These are phyloP conservation scores for Suillus luteus DNA, from an alignment of 768 basidiomycete species.

Conservation along the genomic window DNA sequence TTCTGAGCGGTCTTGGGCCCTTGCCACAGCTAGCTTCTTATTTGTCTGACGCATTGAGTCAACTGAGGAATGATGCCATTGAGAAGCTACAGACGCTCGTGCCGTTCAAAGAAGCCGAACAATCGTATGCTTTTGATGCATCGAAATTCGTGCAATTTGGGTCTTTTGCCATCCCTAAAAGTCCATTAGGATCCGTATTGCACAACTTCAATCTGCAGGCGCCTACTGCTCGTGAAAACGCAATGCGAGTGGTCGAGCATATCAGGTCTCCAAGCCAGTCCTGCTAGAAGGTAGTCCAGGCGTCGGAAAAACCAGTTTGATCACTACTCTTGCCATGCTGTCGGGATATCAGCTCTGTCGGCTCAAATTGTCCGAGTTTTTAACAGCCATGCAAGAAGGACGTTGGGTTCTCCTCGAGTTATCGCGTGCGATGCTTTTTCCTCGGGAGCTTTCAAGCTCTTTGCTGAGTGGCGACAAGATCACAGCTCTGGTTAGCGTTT, in stretches of 20 bases:
- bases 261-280: slow-evolving; percentile 88
- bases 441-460: slow-evolving; percentile 13
- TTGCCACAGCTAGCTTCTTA: slow-evolving; percentile 72
- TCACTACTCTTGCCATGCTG: slow-evolving; percentile 82
- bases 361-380: slow-evolving; percentile 96
- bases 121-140: slow-evolving; percentile 36
- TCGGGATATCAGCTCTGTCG: slow-evolving; percentile 81
- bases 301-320: slow-evolving; percentile 94
- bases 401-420: slow-evolving; percentile 98
- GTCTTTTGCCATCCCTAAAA: slow-evolving; percentile 69
- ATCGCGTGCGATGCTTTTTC: slow-evolving; percentile 40
- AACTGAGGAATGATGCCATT: slow-evolving; percentile 62
- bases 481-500: slow-evolving; percentile 33
- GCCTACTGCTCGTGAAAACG: slow-evolving; percentile 87
- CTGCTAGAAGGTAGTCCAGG: slow-evolving; percentile 97
- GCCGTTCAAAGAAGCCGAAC: slow-evolving; percentile 40
- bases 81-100: slow-evolving; percentile 56
- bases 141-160: slow-evolving; percentile 59
- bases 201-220: slow-evolving; percentile 79
- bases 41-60: slow-evolving; percentile 56
- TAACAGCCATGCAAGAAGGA: slow-evolving; percentile 91
- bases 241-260: slow-evolving; percentile 86
- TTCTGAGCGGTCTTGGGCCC: slow-evolving; percentile 87
- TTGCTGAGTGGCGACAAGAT: slow-evolving; percentile 19
- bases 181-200: slow-evolving; percentile 39